Percentiles rank a stretch among this genome's conserved stretches.
These are phyloP conservation scores for Brachypodium distachyon DNA, from an alignment of 202 grass and related monocot species.

Conservation along the genomic window DNA sequence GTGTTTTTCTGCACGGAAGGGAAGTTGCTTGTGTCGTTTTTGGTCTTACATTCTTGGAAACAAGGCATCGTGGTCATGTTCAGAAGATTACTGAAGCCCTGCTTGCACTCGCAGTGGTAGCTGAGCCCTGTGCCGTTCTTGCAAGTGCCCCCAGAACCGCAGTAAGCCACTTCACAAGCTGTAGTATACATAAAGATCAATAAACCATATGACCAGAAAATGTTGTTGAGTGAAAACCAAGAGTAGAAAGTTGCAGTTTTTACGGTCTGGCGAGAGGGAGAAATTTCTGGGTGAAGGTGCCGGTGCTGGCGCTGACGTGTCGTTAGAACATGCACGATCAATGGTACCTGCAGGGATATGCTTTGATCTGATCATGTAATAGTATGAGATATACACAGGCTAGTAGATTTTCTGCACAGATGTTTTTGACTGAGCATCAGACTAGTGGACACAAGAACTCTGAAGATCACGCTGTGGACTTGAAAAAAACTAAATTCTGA, in stretches of 20 bases:
- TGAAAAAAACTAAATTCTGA: not conserved
- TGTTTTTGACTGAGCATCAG: not conserved
- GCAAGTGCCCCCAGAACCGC: slow-evolving; percentile 54
- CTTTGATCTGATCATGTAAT: not conserved
- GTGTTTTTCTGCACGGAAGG: not conserved
- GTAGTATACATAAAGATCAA: not conserved
- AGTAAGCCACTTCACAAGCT: slow-evolving; percentile 68
- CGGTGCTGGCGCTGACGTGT: slow-evolving; percentile 11
- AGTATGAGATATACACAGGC: not conserved
- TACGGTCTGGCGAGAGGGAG: slow-evolving; percentile 51
- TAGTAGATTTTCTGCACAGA: not conserved
- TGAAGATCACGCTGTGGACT: not conserved
- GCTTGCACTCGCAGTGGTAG: slow-evolving; percentile 57
- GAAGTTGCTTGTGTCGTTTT: not conserved
- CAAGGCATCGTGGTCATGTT: slow-evolving; percentile 65
- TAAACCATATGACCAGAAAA: not conserved
- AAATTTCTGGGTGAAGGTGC: slow-evolving; percentile 32
- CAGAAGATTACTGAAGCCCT: slow-evolving; percentile 71
- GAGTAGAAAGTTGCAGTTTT: not conserved
- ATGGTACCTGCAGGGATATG: slow-evolving; percentile 56
- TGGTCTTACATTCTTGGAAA: slow-evolving; percentile 52
- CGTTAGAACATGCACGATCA: slow-evolving; percentile 45
- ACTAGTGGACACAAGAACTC: not conserved
- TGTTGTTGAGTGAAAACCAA: not conserved
- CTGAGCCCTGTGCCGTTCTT: slow-evolving; percentile 36